Base-by-base conservation (phyloP, 1,284 basidiomycete species). In the Tilletia horrida region DNA sequence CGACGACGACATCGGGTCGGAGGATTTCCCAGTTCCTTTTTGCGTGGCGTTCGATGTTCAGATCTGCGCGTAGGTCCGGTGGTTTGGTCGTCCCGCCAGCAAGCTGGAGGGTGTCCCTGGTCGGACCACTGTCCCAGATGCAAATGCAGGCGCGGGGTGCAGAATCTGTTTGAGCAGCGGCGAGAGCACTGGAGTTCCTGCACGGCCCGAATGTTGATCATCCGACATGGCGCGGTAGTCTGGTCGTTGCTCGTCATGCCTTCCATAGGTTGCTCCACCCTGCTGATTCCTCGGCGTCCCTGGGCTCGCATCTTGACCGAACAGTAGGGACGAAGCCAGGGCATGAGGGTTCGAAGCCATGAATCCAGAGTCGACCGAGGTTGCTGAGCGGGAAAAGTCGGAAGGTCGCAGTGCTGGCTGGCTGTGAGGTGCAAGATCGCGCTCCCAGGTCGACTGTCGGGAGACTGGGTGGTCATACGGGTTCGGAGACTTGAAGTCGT, bases 181-280 rank as follows among this genome's bases (percentile, higher is more conserved):
- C 55, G 55, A 59, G 27, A 59, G 55, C 14, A 59, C 55, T 2
- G 55, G 55, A 13, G 55, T 59, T 25, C 55, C 55, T 21, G 35
- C 16, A 3, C 55, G 55, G 16, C 45, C 45, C 35, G 35, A 4
- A 11, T 40, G 35, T 40, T 11, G 35, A 40, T 40, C 35, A 11
- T 40, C 35, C 4, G 35, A 40, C 35, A 40, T 40, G 6, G 11
- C 6, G 11, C 35, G 35, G 35, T 6, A 40, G 6, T 11, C 35
- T 6, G 35, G 11, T 11, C 11, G 4, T 40, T 40, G 35, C 35
- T 40, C 35, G 35, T 11, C 11, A 4, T 4, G 35, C 35, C 35
- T 40, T 11, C 35, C 35, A 40, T 40, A 40, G 35, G 35, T 40
- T 4, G 35, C 35, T 6, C 35, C 35, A 40, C 35, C 35, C 35